Evolutionary conservation across 2,329 filamentous ascomycete genomes (phyloP), one percentile per base, ranked within the genome.

Genomic region (Neonectria ditissima): DNA sequence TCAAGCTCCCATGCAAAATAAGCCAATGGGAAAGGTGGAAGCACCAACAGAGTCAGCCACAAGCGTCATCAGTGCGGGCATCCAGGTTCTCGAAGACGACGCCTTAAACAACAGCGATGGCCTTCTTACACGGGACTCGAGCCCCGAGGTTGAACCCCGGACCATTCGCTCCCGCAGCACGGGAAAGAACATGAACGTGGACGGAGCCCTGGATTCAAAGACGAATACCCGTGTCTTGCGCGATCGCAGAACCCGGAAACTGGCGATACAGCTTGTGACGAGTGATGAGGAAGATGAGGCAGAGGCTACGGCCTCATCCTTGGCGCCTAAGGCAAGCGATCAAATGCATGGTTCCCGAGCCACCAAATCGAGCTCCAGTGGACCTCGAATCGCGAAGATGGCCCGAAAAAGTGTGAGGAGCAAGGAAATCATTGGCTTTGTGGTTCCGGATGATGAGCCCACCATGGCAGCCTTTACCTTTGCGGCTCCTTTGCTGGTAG

Each of bases 341-440:
- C 48, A 32, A 47, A 44, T 34, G 13, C 45, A 26, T 24, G 56
- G 44, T 11, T 44, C 48, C 39, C 51, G 47, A 28, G 5, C 37
- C 20, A 41, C 54, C 7, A 63, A 47, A 24, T 30, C 61, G 8
- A 65, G 65, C n/a, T 55, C 55, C 24, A 75, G 74, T 2, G 41
- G 16, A 24, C 81, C 80, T 11, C 77, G 77, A 9, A 75, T 84
- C 18, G 76, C 77, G 1, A 79, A 73, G 44, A 74, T 84, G 61
- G 72, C 76, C 24, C 78, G 79, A 22, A 83, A 79, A 67, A 80
- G 80, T 44, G 73, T 84, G 47, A 82, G 78, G 63, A 83, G 83
- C 69, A 81, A 74, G 65, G 83, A 84, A 59, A 78, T 84, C n/a
- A 76, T 84, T 54, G 82, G 83, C 3, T 81, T 80, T 48, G 55